phyloP scores from a whole-genome alignment of 768 basidiomycete species.

The Suillus fuscotomentosus region DNA sequence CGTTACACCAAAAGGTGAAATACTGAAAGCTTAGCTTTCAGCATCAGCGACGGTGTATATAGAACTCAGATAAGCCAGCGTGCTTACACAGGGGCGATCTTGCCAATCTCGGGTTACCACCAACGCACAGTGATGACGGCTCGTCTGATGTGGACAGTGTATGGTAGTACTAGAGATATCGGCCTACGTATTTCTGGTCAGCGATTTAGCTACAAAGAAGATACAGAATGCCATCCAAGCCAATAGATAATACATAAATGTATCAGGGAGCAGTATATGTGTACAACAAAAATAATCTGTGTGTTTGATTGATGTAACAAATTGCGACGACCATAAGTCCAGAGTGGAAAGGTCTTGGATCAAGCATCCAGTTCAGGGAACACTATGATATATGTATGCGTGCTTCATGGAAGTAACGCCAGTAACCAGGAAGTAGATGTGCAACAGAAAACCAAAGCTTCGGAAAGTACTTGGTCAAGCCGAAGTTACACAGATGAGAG shows the following conservation, averaged over 20 bases:
- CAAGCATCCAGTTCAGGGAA: background rate
- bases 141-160: too few relatives aligned
- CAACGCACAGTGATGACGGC: too few relatives aligned
- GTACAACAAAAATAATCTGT: too few relatives aligned
- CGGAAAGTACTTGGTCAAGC: background rate
- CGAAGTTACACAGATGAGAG: background rate
- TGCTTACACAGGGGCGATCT: too few relatives aligned
- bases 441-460: slow-evolving; percentile 33
- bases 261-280: background rate
- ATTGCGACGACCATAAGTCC: background rate
- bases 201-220: too few relatives aligned
- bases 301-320: background rate
- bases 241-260: background rate
- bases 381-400: background rate
- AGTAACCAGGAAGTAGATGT: slow-evolving; percentile 30
- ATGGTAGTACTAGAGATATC: too few relatives aligned
- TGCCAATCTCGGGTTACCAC: too few relatives aligned
- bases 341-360: background rate
- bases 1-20: too few relatives aligned
- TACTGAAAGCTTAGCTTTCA: too few relatives aligned
- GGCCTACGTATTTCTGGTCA: too few relatives aligned
- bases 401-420: slow-evolving; percentile 23
- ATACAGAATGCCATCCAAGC: background rate
- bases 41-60: too few relatives aligned
- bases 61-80: too few relatives aligned